Evolutionary conservation across 1,284 basidiomycete genomes (phyloP), one percentile per base, ranked within the genome.

Genomic region (Leccinum griseonigrum): DNA sequence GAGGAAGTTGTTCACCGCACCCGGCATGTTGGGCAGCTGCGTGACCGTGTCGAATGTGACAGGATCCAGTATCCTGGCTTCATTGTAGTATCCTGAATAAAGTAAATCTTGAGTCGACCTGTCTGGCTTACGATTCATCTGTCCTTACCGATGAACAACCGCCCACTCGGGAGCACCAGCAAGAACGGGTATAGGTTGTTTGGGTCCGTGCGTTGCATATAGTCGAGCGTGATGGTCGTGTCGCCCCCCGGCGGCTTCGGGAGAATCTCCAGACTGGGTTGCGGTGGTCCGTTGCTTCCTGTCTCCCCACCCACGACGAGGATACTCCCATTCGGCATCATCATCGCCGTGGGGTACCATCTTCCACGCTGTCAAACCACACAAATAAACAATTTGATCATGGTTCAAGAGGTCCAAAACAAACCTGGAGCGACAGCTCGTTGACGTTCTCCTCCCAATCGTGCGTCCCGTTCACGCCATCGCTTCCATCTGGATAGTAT

Each of bases 141-240:
- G 6, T 52, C 3, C 83, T 66, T 60, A 87, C 88, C 85, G 50
- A 87, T 80, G 70, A 91, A 90, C 69, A 91, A 74, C 28, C 79
- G 78, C 2, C 84, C 83, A 54, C 84, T 86, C 0, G 90, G 88
- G 26, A 91, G 79, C 9, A 90, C 80, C 59, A 86, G 75, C 22
- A 91, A 75, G 78, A 90, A 91, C 0, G 89, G 90, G 68, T 91
- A 91, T 54, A 91, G 71, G 66, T 91, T 90, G 69, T 88, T 85
- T 1, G 89, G 89, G 68, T 91, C 86, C 2, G 89, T 90, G 43
- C 87, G 80, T 43, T 79, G 62, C 51, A 84, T 67, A 64, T 76
- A 83, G 63, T 83, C 80, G 58, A 83, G 75, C 50, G 76, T 76
- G 52, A 79, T 64, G 4, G 59, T 66, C 0, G 82, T 83, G 22